Percentiles rank a stretch among this genome's conserved stretches.
These are phyloP conservation scores for Alternaria brassicae DNA, from an alignment of 2,329 filamentous ascomycete species.

Conservation along the genomic window DNA sequence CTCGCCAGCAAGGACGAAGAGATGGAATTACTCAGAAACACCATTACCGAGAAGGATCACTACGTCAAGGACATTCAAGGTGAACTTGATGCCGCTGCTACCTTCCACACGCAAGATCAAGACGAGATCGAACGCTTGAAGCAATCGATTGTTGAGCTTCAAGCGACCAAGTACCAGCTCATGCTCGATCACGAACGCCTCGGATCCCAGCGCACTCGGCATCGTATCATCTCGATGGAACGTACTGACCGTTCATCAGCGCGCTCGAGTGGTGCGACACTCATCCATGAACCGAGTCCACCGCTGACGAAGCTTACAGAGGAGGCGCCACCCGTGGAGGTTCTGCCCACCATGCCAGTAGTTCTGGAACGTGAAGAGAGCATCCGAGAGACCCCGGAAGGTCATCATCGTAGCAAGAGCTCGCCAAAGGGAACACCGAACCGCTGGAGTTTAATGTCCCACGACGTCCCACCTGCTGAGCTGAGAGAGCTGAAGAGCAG, in stretches of 20 bases:
- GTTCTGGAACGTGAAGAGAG: constrained; percentile 14
- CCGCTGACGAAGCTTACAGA: constrained; percentile 23
- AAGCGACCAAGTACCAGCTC: constrained; percentile 40
- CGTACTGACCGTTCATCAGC: constrained; percentile 30
- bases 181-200: constrained; percentile 45
- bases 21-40: constrained; percentile 25
- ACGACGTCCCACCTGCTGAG: constrained; percentile 33
- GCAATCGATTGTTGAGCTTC: constrained; percentile 30
- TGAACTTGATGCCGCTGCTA: constrained; percentile 25
- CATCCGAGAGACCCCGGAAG: constrained; percentile 29
- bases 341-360: constrained; percentile 11
- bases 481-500: constrained; percentile 17
- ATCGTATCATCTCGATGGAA: constrained; percentile 31
- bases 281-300: constrained; percentile 36
- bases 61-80: constrained; percentile 29
- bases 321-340: constrained; percentile 18
- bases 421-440: constrained; percentile 12
- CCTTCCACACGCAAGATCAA: constrained; percentile 28
- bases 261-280: constrained; percentile 43
- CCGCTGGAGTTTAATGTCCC: constrained; percentile 29
- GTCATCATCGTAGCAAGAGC: constrained; percentile 22
- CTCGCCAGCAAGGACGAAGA: constrained; percentile 33
- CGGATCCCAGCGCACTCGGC: constrained; percentile 31
- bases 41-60: constrained; percentile 25
- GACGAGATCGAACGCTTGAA: constrained; percentile 39